A percentile compares a stretch with the other conserved stretches of the same genome.
Evolutionary conservation across 768 basidiomycete species (phyloP).

Genomic region (Kwoniella mangroviensis): DNA sequence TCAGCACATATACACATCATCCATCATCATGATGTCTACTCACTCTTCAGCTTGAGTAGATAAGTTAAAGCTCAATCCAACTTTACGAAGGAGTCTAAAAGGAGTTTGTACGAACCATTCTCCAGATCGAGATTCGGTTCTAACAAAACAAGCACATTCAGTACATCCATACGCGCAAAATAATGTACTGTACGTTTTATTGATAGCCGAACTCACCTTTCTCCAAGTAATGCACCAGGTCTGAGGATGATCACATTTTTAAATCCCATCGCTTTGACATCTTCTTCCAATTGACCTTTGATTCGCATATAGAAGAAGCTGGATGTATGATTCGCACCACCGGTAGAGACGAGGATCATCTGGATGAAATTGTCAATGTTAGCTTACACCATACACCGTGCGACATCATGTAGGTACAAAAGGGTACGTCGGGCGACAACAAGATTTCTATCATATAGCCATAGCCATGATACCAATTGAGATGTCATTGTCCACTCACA

Average conservation of each 20-base stretch:
- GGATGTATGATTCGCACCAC: constrained; percentile 32
- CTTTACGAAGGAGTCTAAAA: constrained; percentile 35
- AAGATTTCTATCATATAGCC: too few species aligned
- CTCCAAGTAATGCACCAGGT: constrained; percentile 50
- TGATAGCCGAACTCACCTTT: constrained; percentile 31
- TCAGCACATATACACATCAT: neutral
- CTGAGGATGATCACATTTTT: constrained; percentile 46
- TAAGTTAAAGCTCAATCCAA: constrained; percentile 42
- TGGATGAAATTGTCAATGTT: too few species aligned
- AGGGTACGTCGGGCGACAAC: too few species aligned
- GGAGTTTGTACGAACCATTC: constrained; percentile 33
- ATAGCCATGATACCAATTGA: neutral
- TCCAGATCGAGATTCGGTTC: constrained; percentile 24
- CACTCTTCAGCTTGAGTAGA: constrained; percentile 43
- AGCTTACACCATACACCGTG: too few species aligned
- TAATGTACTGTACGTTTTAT: too few species aligned
- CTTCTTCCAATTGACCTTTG: constrained; percentile 55
- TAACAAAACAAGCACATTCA: constrained; percentile 1
- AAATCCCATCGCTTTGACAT: constrained; percentile 43
- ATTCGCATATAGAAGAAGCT: constrained; percentile 41
- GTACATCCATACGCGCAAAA: too few species aligned
- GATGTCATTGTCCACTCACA: constrained; percentile 33
- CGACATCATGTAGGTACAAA: too few species aligned
- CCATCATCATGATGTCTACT: constrained; percentile 5
- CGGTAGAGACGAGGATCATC: constrained; percentile 52